Evolutionary conservation across 371 early-diverging fungal species (phyloP), one percentile per base, ranked within the genome.

Genomic region (Entomophthora muscae): DNA sequence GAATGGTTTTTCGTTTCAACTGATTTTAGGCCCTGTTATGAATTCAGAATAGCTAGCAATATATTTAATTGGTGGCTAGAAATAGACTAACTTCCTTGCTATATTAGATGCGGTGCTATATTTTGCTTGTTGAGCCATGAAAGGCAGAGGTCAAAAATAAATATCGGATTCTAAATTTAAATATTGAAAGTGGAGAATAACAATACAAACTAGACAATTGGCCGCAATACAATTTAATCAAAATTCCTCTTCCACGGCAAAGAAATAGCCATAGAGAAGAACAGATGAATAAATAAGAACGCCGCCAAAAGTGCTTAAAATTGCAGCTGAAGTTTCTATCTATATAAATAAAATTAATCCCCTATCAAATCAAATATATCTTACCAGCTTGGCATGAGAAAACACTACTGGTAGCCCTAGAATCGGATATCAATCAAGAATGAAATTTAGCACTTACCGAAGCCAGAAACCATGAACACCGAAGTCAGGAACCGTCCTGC

Each of bases 401-500:
- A 57, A 57, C 21, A 57, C 58, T 28, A 57, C 12, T 22, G 58
- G 58, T 21, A 57, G 29, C 3, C 58, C 58, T 57, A 57, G 29
- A 57, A 57, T 3, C 7, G n/a, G 26, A 57, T 12, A 22, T 29
- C 29, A 29, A 28, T 26, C 2, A 27, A 17, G 5, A 13, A 51
- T 53, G 23, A 2, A 12, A 52, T 52, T 29, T 10, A 52, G 7
- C 7, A 3, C 30, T 63, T 63, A 63, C 63, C 63, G 17, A 63
- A 54, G 13, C 63, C 63, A 21, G 63, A 63, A 1, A 63, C 63
- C 3, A 63, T n/a, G 3, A 63, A 53, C 22, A 54, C 63, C 17
- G 63, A 53, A 31, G 63, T 63, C n/a, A 63, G 30, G 53, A 63
- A 63, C 12, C 55, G 27, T 3, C 63, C 63, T 22, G 55, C 63